Conservation (phyloP, 768 basidiomycete species). For the Calocera cornea region DNA sequence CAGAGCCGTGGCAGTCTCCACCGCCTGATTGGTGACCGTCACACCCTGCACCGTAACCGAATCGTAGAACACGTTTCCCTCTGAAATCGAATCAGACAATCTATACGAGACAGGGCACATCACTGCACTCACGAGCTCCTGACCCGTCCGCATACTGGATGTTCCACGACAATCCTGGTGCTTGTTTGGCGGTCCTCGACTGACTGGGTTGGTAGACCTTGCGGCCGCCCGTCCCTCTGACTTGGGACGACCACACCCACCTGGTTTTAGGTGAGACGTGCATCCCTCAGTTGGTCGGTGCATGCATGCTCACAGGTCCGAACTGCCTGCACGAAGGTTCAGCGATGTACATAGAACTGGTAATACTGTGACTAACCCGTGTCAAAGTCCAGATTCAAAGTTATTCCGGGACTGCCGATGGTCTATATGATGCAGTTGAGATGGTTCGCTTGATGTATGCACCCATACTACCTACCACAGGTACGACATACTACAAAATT, state of each 20-base stretch:
- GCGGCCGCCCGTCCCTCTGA: not conserved
- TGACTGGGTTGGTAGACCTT: slow-evolving; percentile 20
- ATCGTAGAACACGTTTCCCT: slow-evolving; percentile 21
- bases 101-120: not conserved
- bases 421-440: slow-evolving; percentile 9
- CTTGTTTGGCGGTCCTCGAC: slow-evolving; percentile 17
- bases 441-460: not conserved
- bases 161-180: slow-evolving; percentile 14
- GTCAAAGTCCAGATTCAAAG: slow-evolving; percentile 26
- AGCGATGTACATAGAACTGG: too few relatives aligned
- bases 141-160: slow-evolving; percentile 21
- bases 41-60: slow-evolving; percentile 15
- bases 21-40: slow-evolving; percentile 26
- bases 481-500: slow-evolving; percentile 27
- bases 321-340: not conserved
- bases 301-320: slow-evolving; percentile 7
- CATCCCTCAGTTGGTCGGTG: not conserved
- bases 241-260: not conserved
- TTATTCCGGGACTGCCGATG: slow-evolving; percentile 30
- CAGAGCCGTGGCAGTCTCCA: slow-evolving; percentile 28
- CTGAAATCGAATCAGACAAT: slow-evolving; percentile 13
- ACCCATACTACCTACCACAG: slow-evolving; percentile 15
- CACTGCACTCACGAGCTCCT: not conserved
- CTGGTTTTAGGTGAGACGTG: not conserved
- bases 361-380: slow-evolving; percentile 13